phyloP scores from a whole-genome alignment of 768 basidiomycete genomes.

The Serendipita sp. region DNA sequence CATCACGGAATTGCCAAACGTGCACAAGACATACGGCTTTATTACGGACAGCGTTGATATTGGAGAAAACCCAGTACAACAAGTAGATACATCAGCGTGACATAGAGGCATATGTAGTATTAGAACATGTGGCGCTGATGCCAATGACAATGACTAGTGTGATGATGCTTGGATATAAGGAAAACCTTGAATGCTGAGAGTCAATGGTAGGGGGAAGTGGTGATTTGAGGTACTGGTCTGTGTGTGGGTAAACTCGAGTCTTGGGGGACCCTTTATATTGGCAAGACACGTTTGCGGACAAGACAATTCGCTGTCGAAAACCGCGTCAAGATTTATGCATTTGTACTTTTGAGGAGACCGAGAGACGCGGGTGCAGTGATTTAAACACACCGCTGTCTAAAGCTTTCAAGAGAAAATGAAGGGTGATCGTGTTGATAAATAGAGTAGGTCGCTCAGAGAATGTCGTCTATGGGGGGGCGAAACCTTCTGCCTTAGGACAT shows the following conservation, averaged over 20 bases:
- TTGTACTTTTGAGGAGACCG: background rate
- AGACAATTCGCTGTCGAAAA: background rate
- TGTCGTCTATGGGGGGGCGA: background rate
- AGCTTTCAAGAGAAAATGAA: background rate
- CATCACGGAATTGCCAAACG: background rate
- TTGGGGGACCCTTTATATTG: no score
- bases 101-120: background rate
- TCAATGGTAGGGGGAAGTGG: background rate
- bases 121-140: background rate
- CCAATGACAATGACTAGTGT: background rate
- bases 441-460: background rate
- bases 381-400: background rate
- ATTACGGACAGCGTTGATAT: background rate
- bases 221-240: background rate
- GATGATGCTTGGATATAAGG: background rate
- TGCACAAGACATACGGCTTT: no score
- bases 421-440: background rate
- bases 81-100: background rate
- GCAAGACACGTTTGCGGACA: background rate
- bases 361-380: background rate
- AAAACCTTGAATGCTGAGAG: background rate
- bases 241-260: background rate
- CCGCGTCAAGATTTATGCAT: background rate
- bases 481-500: background rate
- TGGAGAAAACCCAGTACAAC: background rate